Evolutionary conservation across 257 asterid species (phyloP).

Genomic region (Fraxinus americana): DNA sequence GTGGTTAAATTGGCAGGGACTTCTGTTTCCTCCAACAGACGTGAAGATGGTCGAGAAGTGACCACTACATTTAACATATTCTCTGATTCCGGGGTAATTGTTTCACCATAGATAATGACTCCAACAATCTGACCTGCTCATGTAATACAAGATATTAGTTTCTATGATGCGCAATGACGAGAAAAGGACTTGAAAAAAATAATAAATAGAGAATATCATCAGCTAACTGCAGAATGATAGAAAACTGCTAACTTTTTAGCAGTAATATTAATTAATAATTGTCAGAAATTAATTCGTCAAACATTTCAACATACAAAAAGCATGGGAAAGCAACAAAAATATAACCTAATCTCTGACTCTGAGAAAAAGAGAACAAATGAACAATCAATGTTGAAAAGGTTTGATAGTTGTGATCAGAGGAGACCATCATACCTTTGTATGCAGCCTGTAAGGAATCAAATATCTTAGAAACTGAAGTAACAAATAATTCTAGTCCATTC

Average conservation of each 20-base stretch:
- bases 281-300: neutral
- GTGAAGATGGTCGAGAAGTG: slow-evolving; percentile 65
- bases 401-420: slow-evolving; percentile 1
- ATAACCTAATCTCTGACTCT: slow-evolving; percentile 3
- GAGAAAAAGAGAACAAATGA: neutral
- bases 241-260: slow-evolving; percentile 8
- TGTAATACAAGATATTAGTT: slow-evolving; percentile 18
- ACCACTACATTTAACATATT: slow-evolving; percentile 48
- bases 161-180: neutral
- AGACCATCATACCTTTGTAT: slow-evolving; percentile 56
- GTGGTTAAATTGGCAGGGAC: slow-evolving; percentile 28
- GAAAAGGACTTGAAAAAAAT: neutral
- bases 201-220: slow-evolving; percentile 2
- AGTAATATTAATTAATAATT: slow-evolving; percentile 5
- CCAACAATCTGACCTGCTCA: slow-evolving; percentile 84
- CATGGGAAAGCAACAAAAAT: slow-evolving; percentile 5
- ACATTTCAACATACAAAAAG: slow-evolving; percentile 12
- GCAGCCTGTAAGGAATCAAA: slow-evolving; percentile 61
- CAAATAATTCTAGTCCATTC: slow-evolving; percentile 63
- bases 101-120: slow-evolving; percentile 53
- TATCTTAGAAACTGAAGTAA: slow-evolving; percentile 61
- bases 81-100: slow-evolving; percentile 39
- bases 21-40: slow-evolving; percentile 61
- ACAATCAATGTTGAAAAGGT: neutral
- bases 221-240: slow-evolving; percentile 13